A percentile compares a stretch with the other conserved stretches of the same genome.
Conservation (phyloP, 345 rosid species). For the Nasturtium officinale region DNA sequence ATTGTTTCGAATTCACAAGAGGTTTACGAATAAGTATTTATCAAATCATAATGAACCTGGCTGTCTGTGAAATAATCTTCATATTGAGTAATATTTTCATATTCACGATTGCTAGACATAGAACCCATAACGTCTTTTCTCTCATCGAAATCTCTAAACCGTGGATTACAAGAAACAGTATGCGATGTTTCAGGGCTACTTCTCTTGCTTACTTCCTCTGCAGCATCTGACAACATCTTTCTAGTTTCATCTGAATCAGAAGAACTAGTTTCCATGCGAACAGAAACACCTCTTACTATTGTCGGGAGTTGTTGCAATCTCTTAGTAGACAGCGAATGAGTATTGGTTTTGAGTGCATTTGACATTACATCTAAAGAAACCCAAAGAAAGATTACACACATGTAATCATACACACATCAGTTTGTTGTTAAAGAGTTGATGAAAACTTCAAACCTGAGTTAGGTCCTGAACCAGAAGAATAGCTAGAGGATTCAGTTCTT, state of each 20-base stretch:
- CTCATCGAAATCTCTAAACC: conserved; percentile 42
- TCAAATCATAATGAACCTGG: conserved; percentile 46
- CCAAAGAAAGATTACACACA: not conserved
- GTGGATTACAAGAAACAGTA: conserved; percentile 22
- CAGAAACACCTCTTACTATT: conserved; percentile 21
- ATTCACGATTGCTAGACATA: conserved; percentile 40
- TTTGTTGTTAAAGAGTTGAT: conserved; percentile 4
- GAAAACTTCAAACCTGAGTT: conserved; percentile 22
- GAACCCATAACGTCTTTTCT: conserved; percentile 43
- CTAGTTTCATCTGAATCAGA: conserved; percentile 23
- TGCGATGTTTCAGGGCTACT: conserved; percentile 24
- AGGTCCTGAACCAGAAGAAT: conserved; percentile 45
- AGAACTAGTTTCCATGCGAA: conserved; percentile 33
- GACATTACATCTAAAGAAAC: conserved; percentile 29
- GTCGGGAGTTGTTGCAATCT: conserved; percentile 27
- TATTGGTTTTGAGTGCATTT: conserved; percentile 16
- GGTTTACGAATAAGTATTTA: not conserved
- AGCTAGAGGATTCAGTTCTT: conserved; percentile 45
- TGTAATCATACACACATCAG: too few species aligned
- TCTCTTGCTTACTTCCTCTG: conserved; percentile 32
- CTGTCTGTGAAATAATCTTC: conserved; percentile 48
- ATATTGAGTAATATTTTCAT: conserved; percentile 37
- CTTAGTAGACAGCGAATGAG: conserved; percentile 26
- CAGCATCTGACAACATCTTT: conserved; percentile 20
- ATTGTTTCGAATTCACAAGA: not conserved